Evolutionary conservation across 805 yeast species (phyloP), one percentile per base, ranked within the genome.

Genomic region (Diddensiella caesifluorescens): DNA sequence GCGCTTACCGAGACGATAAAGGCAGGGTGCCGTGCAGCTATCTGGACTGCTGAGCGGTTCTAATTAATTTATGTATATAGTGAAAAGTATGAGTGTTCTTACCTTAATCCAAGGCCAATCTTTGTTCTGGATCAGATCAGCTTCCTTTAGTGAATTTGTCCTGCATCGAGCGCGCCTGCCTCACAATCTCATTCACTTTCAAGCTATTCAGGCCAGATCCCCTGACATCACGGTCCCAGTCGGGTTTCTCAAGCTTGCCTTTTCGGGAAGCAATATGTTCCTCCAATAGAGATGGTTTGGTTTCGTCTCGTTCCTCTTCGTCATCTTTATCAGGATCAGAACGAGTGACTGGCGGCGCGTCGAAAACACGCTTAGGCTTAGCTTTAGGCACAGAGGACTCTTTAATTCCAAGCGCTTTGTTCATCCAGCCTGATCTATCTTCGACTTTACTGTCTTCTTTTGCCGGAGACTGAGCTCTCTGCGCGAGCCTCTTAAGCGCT

Each of bases 1-100:
- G 60, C 90, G 25, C 69, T 92, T 36, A 90, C 97, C 0, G 97
- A 90, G 60, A 77, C 80, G 4, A 88, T 92, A 51, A 90, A 89
- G 60, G 59, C 71, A 38, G 78, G 89, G 1, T 89, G 97, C 59
- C 74, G 75, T 53, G 83, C 75, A n/a, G 97, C 98, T 5, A 86
- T 92, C 39, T 81, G 83, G 81, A 71, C 88, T 1, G 97, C 97
- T 10, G 96, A 90, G 62, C 71, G 95, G 51, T 64, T 88, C 2
- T 90, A 65, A 29, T 4, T 21, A 25, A 32, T 15, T 6, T 19
- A 32, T 19, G 22, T 16, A 32, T 7, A 9, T 9, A 13, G 15
- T 29, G 33, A 13, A 29, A 13, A 9, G 15, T 6, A 7, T n/a
- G n/a, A n/a, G n/a, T n/a, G n/a, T n/a, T n/a, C n/a, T n/a, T n/a